phyloP scores from a whole-genome alignment of 768 basidiomycete genomes.

The Suillus discolor region DNA sequence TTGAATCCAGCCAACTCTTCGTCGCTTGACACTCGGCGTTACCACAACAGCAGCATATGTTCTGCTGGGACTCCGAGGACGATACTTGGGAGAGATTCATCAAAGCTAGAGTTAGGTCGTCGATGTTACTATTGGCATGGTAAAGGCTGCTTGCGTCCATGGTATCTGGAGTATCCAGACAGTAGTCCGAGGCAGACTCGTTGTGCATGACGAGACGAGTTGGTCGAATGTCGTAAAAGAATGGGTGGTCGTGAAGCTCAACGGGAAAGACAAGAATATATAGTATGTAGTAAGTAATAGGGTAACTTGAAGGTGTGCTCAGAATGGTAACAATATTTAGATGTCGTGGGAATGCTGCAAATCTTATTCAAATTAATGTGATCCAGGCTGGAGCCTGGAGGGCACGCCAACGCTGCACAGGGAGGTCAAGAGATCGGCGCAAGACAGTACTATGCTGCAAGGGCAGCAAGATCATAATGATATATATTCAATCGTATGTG shows the following conservation, averaged over 20 bases:
- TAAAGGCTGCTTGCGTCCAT: slow-evolving; percentile 52
- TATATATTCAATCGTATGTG: slow-evolving; percentile 4
- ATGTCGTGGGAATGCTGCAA: neutral
- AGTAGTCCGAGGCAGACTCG: slow-evolving; percentile 24
- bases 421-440: neutral
- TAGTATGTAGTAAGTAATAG: slow-evolving; percentile 2
- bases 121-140: slow-evolving; percentile 63
- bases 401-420: neutral
- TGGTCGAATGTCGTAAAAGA: slow-evolving; percentile 5
- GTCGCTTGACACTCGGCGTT: slow-evolving; percentile 66
- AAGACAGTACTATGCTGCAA: neutral
- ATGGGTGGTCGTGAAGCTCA: neutral
- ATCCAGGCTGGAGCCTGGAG: neutral
- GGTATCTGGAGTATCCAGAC: slow-evolving; percentile 52
- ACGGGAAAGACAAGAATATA: slow-evolving; percentile 9
- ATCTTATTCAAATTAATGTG: neutral
- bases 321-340: slow-evolving; percentile 1
- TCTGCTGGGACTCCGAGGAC: slow-evolving; percentile 66
- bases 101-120: slow-evolving; percentile 77
- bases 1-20: slow-evolving; percentile 62
- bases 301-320: slow-evolving; percentile 10
- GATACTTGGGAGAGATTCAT: slow-evolving; percentile 70
- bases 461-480: neutral
- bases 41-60: slow-evolving; percentile 66
- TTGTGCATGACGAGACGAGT: slow-evolving; percentile 25